phyloP scores from a whole-genome alignment of 345 rosid species.

The Punica granatum region DNA sequence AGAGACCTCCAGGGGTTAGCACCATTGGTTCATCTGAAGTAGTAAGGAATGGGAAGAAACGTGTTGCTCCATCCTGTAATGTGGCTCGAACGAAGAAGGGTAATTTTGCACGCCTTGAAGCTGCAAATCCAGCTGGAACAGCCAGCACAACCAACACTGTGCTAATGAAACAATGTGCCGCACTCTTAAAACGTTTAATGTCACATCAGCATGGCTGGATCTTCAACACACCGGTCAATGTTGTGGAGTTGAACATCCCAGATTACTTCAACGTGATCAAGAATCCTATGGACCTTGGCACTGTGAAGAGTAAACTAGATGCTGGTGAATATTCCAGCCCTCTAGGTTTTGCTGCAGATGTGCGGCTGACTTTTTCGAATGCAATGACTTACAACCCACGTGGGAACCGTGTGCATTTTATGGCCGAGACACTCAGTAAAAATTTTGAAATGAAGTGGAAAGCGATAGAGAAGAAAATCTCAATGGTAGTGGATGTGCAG shows the following conservation, averaged over 20 bases:
- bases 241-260: constrained; percentile 66
- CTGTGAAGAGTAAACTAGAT: constrained; percentile 49
- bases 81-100: constrained; percentile 39
- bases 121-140: constrained; percentile 23
- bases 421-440: constrained; percentile 60
- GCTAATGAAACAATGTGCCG: constrained; percentile 65
- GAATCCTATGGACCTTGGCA: constrained; percentile 93
- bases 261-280: constrained; percentile 76
- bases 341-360: constrained; percentile 60
- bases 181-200: constrained; percentile 53
- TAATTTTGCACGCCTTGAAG: constrained; percentile 20
- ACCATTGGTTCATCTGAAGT: constrained; percentile 26
- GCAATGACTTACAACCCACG: constrained; percentile 79
- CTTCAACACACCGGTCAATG: constrained; percentile 73
- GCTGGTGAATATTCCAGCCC: constrained; percentile 61
- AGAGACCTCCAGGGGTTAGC: constrained; percentile 35
- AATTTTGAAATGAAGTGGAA: constrained; percentile 77
- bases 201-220: constrained; percentile 55
- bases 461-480: constrained; percentile 67
- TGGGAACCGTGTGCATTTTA: constrained; percentile 57
- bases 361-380: constrained; percentile 77
- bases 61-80: constrained; percentile 29
- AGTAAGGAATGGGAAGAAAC: constrained; percentile 46
- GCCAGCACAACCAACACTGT: constrained; percentile 20
- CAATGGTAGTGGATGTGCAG: constrained; percentile 17